Percentiles rank a stretch among this genome's conserved stretches.
Conservation (phyloP, 1,284 basidiomycete species). For the Apiotrichum gracile region DNA sequence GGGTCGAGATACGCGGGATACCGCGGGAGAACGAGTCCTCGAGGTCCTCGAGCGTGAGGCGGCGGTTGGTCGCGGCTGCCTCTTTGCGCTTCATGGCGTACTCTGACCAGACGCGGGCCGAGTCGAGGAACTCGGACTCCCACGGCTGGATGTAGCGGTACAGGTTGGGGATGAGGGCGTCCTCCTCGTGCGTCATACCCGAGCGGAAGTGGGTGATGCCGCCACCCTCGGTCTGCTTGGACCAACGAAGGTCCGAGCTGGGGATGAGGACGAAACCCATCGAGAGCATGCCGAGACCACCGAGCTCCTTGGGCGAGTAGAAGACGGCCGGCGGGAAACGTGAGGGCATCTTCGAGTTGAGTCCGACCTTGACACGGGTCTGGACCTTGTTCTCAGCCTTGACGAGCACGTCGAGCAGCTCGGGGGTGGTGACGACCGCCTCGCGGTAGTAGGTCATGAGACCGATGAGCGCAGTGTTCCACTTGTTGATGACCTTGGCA, state of each 20-base stretch:
- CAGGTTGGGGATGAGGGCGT: conserved; percentile 91
- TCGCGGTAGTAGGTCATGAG: conserved; percentile 98
- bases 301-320: conserved; percentile 91
- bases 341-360: conserved; percentile 99
- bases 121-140: conserved; percentile 98
- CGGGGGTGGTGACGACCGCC: conserved; percentile 96
- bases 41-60: conserved; percentile 91
- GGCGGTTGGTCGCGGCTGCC: conserved; percentile 93
- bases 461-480: conserved; percentile 93
- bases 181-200: conserved; percentile 92
- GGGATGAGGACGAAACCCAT: conserved; percentile 99
- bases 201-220: conserved; percentile 93
- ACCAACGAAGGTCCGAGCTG: conserved; percentile 94
- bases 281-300: conserved; percentile 97
- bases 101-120: conserved; percentile 97
- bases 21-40: conserved; percentile 96
- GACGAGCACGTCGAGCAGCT: conserved; percentile 86
- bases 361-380: conserved; percentile 96
- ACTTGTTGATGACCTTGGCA: conserved; percentile 99
- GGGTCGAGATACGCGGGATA: conserved; percentile 60
- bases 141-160: conserved; percentile 98
- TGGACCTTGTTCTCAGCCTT: conserved; percentile 99
- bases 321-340: conserved; percentile 96
- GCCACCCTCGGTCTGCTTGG: conserved; percentile 94
- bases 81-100: conserved; percentile 99